Base-by-base conservation (phyloP, 2,329 filamentous ascomycete species). In the Pseudocercospora musae region DNA sequence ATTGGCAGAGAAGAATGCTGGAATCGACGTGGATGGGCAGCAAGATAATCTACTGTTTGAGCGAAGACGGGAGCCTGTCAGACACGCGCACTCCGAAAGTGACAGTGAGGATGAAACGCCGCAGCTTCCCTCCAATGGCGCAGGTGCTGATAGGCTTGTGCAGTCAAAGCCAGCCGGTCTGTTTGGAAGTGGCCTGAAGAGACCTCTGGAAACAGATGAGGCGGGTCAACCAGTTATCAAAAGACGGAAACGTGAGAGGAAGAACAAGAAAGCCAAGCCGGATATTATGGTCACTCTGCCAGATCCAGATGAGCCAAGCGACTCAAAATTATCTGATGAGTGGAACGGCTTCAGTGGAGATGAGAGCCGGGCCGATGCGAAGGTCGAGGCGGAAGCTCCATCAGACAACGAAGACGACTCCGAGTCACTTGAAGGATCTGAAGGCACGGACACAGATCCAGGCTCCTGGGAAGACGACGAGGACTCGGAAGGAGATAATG, bases 101-200 rank as follows among this genome's bases (percentile, higher is more conserved):
- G 59, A 55, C 15, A 48, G 3, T 50, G 53, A 23, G 15, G 31
- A 49, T n/a, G 46, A 64, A 18, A 33, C 49, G 13, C 53, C 20
- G 23, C 44, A 18, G 9, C 13, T 20, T 21, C 53, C 13, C 40
- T 25, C 33, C 18, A 58, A 13, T 23, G 44, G 11, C 44, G 13
- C 44, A 21, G n/a, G n/a, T n/a, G n/a, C n/a, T n/a, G n/a, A n/a
- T n/a, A n/a, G n/a, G n/a, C n/a, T n/a, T n/a, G n/a, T n/a, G n/a
- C n/a, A n/a, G 20, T 29, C 44, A 15, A 53, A 40, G 25, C 10
- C 52, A 9, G 4, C 9, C 27, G 52, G 29, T 3, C 23, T 37
- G 18, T 78, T 86, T 58, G 95, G 95, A 20, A 89, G 87, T 64
- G 95, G 95, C 6, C 77, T 99, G 62, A 98, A 98, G 75, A 85